phyloP scores from a whole-genome alignment of 2,329 filamentous ascomycete genomes.

The Arthroderma uncinatum region DNA sequence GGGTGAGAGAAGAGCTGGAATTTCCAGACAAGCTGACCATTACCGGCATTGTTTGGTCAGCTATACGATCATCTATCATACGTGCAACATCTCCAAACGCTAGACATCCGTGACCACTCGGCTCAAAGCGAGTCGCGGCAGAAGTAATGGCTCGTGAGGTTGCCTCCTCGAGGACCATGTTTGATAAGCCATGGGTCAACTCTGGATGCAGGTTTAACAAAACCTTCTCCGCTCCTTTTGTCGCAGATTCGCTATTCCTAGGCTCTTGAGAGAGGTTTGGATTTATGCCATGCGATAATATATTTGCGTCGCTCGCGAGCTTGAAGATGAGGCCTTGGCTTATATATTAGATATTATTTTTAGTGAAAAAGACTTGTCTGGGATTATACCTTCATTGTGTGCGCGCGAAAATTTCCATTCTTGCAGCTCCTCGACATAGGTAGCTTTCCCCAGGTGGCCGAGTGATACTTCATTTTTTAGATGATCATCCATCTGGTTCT shows the following conservation, averaged over 20 bases:
- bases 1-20: slow-evolving; percentile 25
- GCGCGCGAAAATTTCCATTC: slow-evolving; percentile 41
- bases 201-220: slow-evolving; percentile 27
- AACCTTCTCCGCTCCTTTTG: slow-evolving; percentile 4
- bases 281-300: not conserved
- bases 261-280: not conserved
- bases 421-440: slow-evolving; percentile 39
- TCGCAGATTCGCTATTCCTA: not conserved
- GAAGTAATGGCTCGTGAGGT: slow-evolving; percentile 25
- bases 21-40: slow-evolving; percentile 20
- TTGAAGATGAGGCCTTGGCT: not conserved
- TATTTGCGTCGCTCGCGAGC: not conserved
- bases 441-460: slow-evolving; percentile 44
- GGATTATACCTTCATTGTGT: slow-evolving; percentile 21
- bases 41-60: slow-evolving; percentile 25
- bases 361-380: not conserved
- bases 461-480: slow-evolving; percentile 36
- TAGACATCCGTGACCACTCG: slow-evolving; percentile 33
- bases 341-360: not conserved
- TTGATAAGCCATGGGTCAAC: slow-evolving; percentile 24
- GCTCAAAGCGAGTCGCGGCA: slow-evolving; percentile 25
- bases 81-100: slow-evolving; percentile 41
- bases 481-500: slow-evolving; percentile 48
- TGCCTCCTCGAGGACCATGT: slow-evolving; percentile 22
- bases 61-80: slow-evolving; percentile 21